Conservation (phyloP, 768 basidiomycete species). For the Neoboletus subvelutipes region DNA sequence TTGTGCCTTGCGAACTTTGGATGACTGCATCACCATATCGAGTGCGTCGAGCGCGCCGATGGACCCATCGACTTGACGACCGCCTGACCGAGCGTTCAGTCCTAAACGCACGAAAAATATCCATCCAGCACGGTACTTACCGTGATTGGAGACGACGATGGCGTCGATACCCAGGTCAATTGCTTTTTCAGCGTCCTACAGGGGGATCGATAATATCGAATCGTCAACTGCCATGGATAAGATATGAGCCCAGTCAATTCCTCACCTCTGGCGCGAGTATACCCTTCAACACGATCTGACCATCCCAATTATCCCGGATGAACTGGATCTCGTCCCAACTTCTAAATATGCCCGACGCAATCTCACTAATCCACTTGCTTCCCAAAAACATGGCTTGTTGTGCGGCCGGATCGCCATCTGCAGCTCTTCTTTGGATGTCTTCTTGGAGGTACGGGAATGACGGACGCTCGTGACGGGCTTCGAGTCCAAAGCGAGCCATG, state of each 20-base stretch:
- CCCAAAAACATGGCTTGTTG: slow-evolving; percentile 34
- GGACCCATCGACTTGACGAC: slow-evolving; percentile 76
- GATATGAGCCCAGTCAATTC: not conserved
- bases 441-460: slow-evolving; percentile 38
- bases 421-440: slow-evolving; percentile 24
- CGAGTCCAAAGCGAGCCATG: slow-evolving; percentile 37
- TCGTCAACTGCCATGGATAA: not conserved
- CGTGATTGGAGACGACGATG: slow-evolving; percentile 81
- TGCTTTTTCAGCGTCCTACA: slow-evolving; percentile 52
- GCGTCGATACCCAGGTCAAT: slow-evolving; percentile 65
- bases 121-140: slow-evolving; percentile 34
- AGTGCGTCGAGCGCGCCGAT: slow-evolving; percentile 72
- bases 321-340: slow-evolving; percentile 48
- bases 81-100: slow-evolving; percentile 42
- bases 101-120: not conserved
- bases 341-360: slow-evolving; percentile 40
- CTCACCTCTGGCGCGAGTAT: slow-evolving; percentile 31
- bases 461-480: slow-evolving; percentile 29
- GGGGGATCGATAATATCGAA: not conserved
- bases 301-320: slow-evolving; percentile 47
- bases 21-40: slow-evolving; percentile 62
- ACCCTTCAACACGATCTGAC: slow-evolving; percentile 49
- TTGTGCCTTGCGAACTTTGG: slow-evolving; percentile 57
- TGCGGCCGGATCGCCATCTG: slow-evolving; percentile 33
- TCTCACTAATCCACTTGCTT: slow-evolving; percentile 38